Base-by-base conservation (phyloP, 1,284 basidiomycete species). In the Tremellales sp. region DNA sequence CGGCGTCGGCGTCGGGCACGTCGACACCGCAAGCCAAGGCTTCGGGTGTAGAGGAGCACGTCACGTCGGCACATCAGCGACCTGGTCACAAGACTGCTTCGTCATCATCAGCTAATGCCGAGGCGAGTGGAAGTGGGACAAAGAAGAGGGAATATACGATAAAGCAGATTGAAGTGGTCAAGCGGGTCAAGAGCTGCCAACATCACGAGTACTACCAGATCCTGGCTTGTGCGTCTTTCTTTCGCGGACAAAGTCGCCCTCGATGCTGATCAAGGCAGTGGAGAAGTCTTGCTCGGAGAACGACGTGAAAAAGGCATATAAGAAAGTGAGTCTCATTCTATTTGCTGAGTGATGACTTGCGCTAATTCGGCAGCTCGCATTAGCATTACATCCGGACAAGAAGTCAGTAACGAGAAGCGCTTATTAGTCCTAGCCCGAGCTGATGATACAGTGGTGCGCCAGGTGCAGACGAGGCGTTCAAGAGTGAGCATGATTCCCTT, bases 391-490 rank as follows among this genome's bases (percentile, higher is more conserved):
- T 77, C 94, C 94, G 0, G 94, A 98, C 74, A 97, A 97, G 78
- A 97, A 97, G 69, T 71, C 36, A 40, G 63, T 51, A 17, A 3
- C 3, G n/a, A n/a, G n/a, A n/a, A n/a, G n/a, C n/a, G n/a, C n/a
- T n/a, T n/a, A n/a, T n/a, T n/a, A n/a, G n/a, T n/a, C n/a, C n/a
- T n/a, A n/a, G n/a, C n/a, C n/a, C n/a, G n/a, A n/a, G n/a, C 52
- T 56, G 21, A 61, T 53, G 17, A 26, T 52, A n/a, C 51, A 71
- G 74, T 67, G 87, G 89, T 15, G 96, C 96, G 17, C 94, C 96
- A 12, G 91, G 93, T 17, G 94, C 96, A 13, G 96, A 98, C 58
- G 96, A 99, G 72, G 96, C 96, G 2, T 99, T 99, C 79, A 99
- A 99, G 78, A 80, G 90, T 96, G 65, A 52, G 86, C 80, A n/a